Conservation (phyloP, 495 filamentous ascomycete genomes). For the Hyphodiscus hymeniophilus region DNA sequence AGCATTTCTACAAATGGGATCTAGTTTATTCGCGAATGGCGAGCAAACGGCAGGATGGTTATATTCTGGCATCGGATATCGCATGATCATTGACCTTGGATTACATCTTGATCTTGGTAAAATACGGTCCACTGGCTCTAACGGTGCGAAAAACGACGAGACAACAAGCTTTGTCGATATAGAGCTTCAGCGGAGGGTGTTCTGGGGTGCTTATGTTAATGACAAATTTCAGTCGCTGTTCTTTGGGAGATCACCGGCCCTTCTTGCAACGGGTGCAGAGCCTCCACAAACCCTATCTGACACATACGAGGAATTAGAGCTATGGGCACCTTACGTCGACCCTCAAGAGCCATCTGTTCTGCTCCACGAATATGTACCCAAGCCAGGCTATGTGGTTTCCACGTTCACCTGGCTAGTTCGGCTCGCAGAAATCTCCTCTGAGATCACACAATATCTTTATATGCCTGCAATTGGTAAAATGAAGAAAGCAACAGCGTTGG, state of each 20-base stretch:
- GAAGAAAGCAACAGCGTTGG: conserved; percentile 14
- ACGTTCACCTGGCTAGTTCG: conserved; percentile 23
- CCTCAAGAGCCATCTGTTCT: no score
- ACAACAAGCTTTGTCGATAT: background rate
- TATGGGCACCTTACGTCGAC: background rate
- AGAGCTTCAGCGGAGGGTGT: no score
- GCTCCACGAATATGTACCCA: no score
- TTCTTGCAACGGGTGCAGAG: background rate
- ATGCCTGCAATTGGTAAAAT: conserved; percentile 13
- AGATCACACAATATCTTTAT: conserved; percentile 23
- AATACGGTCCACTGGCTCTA: conserved; percentile 7
- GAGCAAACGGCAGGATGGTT: conserved; percentile 38
- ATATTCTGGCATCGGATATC: conserved; percentile 33
- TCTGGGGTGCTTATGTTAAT: background rate
- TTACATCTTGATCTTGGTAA: conserved; percentile 26
- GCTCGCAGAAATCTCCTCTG: conserved; percentile 23
- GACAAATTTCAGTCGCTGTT: conserved; percentile 14
- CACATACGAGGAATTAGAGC: conserved; percentile 8
- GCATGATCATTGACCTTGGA: conserved; percentile 32
- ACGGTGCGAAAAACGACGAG: conserved; percentile 28
- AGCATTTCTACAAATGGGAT: conserved; percentile 20
- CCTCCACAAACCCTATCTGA: conserved; percentile 1
- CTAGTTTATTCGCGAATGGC: conserved; percentile 21
- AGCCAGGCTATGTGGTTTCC: conserved; percentile 7
- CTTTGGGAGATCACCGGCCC: conserved; percentile 1